phyloP scores from a whole-genome alignment of 495 filamentous ascomycete species.

The Penicillium manginii region DNA sequence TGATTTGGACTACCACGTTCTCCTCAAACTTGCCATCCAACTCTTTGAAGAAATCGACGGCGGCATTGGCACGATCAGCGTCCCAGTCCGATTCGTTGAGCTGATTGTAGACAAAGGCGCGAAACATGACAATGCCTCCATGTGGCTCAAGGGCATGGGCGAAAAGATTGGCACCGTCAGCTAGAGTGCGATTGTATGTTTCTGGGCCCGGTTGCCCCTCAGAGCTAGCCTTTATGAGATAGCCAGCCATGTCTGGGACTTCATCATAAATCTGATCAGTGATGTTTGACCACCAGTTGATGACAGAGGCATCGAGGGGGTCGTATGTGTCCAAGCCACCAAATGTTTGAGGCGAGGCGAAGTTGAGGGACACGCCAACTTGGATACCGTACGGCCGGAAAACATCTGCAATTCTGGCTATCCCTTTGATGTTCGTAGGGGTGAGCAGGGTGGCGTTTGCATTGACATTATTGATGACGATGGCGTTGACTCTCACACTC shows the following conservation, averaged over 20 bases:
- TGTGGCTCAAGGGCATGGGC: slow-evolving; percentile 61
- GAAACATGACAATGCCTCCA: slow-evolving; percentile 72
- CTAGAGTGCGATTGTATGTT: slow-evolving; percentile 70
- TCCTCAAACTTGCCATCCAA: slow-evolving; percentile 69
- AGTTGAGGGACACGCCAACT: slow-evolving; percentile 68
- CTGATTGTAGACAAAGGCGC: slow-evolving; percentile 73
- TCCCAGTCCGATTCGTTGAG: slow-evolving; percentile 63
- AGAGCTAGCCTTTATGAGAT: slow-evolving; percentile 74
- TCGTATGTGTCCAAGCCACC: slow-evolving; percentile 65
- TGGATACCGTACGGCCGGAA: slow-evolving; percentile 70
- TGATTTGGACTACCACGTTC: slow-evolving; percentile 74
- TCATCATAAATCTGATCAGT: slow-evolving; percentile 60
- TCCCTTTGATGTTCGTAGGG: slow-evolving; percentile 59
- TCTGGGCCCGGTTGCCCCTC: slow-evolving; percentile 73
- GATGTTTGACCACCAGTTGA: slow-evolving; percentile 63
- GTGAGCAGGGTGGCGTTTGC: slow-evolving; percentile 62
- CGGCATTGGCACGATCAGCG: slow-evolving; percentile 69
- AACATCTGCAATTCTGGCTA: slow-evolving; percentile 64
- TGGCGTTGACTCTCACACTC: slow-evolving; percentile 68
- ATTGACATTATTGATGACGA: slow-evolving; percentile 76
- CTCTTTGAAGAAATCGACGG: slow-evolving; percentile 66
- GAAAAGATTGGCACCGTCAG: slow-evolving; percentile 72
- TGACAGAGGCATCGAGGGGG: slow-evolving; percentile 61
- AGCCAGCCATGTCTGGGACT: slow-evolving; percentile 70
- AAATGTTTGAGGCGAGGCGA: slow-evolving; percentile 62